phyloP scores from a whole-genome alignment of 306 rosid genomes.

The Cucurbita maxima region DNA sequence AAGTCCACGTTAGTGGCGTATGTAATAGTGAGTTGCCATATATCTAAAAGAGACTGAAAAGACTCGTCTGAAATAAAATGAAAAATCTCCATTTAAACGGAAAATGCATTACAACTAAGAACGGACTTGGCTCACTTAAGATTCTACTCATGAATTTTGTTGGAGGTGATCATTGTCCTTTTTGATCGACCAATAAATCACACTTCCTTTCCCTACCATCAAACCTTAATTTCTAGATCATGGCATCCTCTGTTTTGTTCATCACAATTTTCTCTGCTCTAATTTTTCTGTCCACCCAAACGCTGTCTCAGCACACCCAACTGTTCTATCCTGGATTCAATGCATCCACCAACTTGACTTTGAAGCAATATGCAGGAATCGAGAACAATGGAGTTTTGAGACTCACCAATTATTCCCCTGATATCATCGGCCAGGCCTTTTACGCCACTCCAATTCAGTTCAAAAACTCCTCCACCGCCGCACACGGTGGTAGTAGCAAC shows the following conservation, averaged over 20 bases:
- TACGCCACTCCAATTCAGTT: neutral
- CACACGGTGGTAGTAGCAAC: neutral
- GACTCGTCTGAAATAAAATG: too few relatives aligned
- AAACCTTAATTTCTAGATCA: neutral
- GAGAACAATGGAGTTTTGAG: neutral
- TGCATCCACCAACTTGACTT: neutral
- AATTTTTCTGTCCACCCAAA: neutral
- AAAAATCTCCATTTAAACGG: too few relatives aligned
- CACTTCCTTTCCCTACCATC: too few relatives aligned
- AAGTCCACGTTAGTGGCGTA: too few relatives aligned
- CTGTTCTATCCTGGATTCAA: constrained; percentile 3
- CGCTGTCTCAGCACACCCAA: neutral
- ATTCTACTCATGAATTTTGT: neutral
- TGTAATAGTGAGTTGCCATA: too few relatives aligned
- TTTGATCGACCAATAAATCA: neutral
- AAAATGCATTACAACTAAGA: too few relatives aligned
- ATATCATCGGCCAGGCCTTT: constrained; percentile 1
- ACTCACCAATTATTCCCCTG: neutral
- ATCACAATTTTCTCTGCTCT: neutral
- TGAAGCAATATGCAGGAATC: neutral
- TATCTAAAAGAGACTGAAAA: too few relatives aligned
- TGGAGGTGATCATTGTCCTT: neutral
- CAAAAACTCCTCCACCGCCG: constrained; percentile 5
- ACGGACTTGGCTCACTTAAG: too few relatives aligned
- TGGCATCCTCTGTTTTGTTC: neutral